A percentile compares a stretch with the other conserved stretches of the same genome.
Evolutionary conservation across 1,139 yeast species (phyloP).

Genomic region (Diutina ranongensis): DNA sequence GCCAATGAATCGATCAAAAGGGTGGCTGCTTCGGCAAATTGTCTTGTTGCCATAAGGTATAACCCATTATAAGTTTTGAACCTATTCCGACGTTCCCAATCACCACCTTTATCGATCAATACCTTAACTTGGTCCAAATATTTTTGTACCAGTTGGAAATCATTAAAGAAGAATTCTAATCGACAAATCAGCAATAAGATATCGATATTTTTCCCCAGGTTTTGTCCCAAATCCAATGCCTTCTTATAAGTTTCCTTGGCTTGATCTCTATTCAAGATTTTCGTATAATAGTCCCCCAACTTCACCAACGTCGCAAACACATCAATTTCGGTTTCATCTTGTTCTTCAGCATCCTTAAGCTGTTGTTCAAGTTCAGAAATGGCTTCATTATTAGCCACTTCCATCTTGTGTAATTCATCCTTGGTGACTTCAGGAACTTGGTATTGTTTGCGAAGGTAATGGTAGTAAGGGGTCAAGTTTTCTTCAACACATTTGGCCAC

Average conservation of each 20-base stretch:
- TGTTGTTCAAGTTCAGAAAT: constrained; percentile 47
- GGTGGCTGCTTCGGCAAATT: constrained; percentile 74
- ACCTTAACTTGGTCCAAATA: constrained; percentile 64
- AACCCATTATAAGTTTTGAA: constrained; percentile 88
- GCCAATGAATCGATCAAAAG: constrained; percentile 84
- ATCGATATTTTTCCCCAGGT: constrained; percentile 86
- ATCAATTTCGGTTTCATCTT: constrained; percentile 86
- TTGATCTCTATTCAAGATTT: constrained; percentile 67
- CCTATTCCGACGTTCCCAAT: constrained; percentile 96
- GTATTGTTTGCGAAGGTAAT: constrained; percentile 47
- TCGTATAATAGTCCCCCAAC: constrained; percentile 81
- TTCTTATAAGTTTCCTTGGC: constrained; percentile 65
- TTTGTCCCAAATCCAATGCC: constrained; percentile 71
- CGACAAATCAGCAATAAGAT: constrained; percentile 70
- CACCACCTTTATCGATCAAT: constrained; percentile 92
- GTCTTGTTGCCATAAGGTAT: constrained; percentile 72
- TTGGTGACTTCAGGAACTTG: constrained; percentile 42
- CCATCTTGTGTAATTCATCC: constrained; percentile 35
- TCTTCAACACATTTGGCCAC: constrained; percentile 43
- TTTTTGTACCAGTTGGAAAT: constrained; percentile 56
- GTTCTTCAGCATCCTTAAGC: constrained; percentile 67
- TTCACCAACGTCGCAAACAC: constrained; percentile 64
- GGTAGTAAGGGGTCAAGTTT: constrained; percentile 77
- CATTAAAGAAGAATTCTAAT: constrained; percentile 79
- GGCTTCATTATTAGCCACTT: constrained; percentile 41